Evolutionary conservation across 345 rosid species (phyloP), one percentile per base, ranked within the genome.

Genomic region (Salix suchowensis): DNA sequence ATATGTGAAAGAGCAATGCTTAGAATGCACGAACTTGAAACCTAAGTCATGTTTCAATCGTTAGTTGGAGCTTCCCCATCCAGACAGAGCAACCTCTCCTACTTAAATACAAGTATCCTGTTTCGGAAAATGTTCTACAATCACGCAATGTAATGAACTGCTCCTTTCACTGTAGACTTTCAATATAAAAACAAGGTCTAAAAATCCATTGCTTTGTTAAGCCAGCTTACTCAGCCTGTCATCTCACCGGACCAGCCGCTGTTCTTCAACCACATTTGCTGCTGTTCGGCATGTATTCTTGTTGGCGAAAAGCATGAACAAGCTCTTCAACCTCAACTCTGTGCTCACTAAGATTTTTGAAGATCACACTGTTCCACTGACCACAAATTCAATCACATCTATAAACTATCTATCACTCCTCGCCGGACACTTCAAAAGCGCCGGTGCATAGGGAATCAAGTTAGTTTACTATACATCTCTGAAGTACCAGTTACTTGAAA

Each of bases 61-160:
- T 88, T 88, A 70, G 92, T 89, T 85, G 80, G 72, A 69, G 82
- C 40, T 79, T 89, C 90, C n/a, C 77, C 75, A 78, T 89, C 92
- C 66, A 58, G 74, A 83, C 72, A 70, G 79, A 15, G 3, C 19
- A n/a, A 40, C 68, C 67, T 67, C 76, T 71, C 86, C 79, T 67
- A 76, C 79, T 67, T 60, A 24, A 28, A 16, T 37, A 36, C 70
- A 70, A 7, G 18, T 32, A 65, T 40, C 64, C 13, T 37, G 39
- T 28, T 10, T 34, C 8, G 11, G 23, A 8, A 19, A 36, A 37
- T n/a, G 4, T 15, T 7, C 40, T 66, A 0, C 23, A 32, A 1
- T 21, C 37, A 18, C n/a, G 12, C 21, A 8, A 19, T 34, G n/a
- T 18, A 66, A 16, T 16, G 18, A 65, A 12, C 12, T 2, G 34